These are phyloP conservation scores for Fusarium nurragi DNA, from an alignment of 2,329 filamentous ascomycete genomes.

Conservation along the genomic window DNA sequence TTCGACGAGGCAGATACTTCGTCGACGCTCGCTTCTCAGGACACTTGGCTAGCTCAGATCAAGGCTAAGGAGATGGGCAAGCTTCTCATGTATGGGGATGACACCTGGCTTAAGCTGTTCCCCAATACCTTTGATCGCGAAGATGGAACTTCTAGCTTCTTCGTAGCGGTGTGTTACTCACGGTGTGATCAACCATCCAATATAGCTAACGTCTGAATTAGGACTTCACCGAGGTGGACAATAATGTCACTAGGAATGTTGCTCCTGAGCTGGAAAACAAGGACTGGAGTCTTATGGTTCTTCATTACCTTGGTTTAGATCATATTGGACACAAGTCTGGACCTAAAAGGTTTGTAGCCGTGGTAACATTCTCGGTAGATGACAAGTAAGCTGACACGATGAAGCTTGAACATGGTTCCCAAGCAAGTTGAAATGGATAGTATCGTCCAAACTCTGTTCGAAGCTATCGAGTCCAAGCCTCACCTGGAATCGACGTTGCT, in stretches of 20 bases:
- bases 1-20: conserved; percentile 94
- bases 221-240: conserved; percentile 98
- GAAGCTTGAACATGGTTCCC: conserved; percentile 85
- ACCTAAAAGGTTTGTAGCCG: conserved; percentile 71
- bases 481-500: conserved; percentile 83
- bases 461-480: conserved; percentile 73
- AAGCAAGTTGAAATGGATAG: conserved; percentile 96
- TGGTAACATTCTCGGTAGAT: neutral
- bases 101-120: conserved; percentile 98
- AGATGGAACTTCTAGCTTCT: conserved; percentile 97
- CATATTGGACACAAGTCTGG: conserved; percentile 98
- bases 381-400: conserved; percentile 2
- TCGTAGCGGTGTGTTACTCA: conserved; percentile 83
- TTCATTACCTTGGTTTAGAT: conserved; percentile 95
- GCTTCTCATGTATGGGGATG: conserved; percentile 94
- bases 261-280: conserved; percentile 75
- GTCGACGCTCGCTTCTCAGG: conserved; percentile 86
- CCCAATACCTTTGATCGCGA: conserved; percentile 85
- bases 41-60: conserved; percentile 96
- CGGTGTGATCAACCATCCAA: neutral
- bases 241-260: conserved; percentile 94
- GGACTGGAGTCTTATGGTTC: conserved; percentile 93
- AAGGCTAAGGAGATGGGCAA: conserved; percentile 76
- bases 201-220: conserved; percentile 49
- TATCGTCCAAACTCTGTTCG: conserved; percentile 80